Evolutionary conservation across 768 basidiomycete genomes (phyloP), one percentile per base, ranked within the genome.

Genomic region (Termitomyces sp.): DNA sequence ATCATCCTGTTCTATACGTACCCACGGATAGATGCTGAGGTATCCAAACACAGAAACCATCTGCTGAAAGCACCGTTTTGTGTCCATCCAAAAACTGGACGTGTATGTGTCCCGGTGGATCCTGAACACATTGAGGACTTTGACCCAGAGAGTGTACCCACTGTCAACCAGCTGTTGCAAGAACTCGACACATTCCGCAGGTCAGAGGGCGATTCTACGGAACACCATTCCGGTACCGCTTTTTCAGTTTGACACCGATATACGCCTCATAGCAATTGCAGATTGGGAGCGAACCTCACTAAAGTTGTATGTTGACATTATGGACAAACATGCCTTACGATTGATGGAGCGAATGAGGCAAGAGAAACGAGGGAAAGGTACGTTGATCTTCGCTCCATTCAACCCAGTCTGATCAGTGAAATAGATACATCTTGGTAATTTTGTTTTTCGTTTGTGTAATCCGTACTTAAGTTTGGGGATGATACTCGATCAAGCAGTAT

Each of bases 21-120:
- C 74, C 96, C 96, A 1, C 87, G 97, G 12, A 83, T 99, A 57
- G 97, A 99, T 73, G 91, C 92, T 14, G 97, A 99, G 73, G 97
- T 99, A 34, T 96, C 95, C 3, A 96, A 98, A 70, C 93, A 96
- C 70, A 84, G 95, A 54, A 98, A 99, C 76, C 97, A 99, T 79
- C 82, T 99, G 77, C 84, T 99, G 57, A 99, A 99, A 75, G 90
- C 94, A 25, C 97, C 97, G 0, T 99, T 99, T 74, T 97, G 96
- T 71, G 79, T 98, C 0, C 97, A 99, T 73, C 97, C 97, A 0
- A 92, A 92, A 65, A 99, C 97, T 2, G 97, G 96, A 1, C 86
- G 94, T 36, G 86, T 99, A 9, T 99, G 96, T 71, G 92, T 99
- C 2, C 97, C 96, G 1, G 80, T 98, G 17, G 90, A 96, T 69